Evolutionary conservation across 441 rosid species (phyloP), one percentile per base, ranked within the genome.

Genomic region (Mallotus repandus): DNA sequence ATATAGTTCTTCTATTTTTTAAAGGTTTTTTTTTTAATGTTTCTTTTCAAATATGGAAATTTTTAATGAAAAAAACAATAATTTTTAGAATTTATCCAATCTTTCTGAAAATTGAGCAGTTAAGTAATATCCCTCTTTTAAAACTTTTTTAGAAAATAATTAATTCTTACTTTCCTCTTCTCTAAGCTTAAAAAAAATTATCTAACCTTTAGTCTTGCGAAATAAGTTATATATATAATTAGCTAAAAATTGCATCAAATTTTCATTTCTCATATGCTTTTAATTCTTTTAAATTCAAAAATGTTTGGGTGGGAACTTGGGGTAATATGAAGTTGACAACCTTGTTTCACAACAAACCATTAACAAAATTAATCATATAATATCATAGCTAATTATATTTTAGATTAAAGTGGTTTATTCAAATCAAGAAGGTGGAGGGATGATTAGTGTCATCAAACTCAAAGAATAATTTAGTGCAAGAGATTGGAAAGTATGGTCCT

Each of bases 371-470:
- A 48, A 57, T 38, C 43, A 32, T 22, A 63, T 5, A 32, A 13
- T 5, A 56, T 64, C 54, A 19, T 9, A 69, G 38, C 16, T 16
- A 60, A 57, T 52, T 10, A 22, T 63, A 25, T 50, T 54, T 9
- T 38, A 58, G 18, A 4, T 15, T 25, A 59, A 63, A 73, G 5
- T 6, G 43, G 3, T n/a, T 25, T 64, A 21, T 65, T 81, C 15
- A 66, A 78, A 80, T 63, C n/a, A 66, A 68, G 76, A 70, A 69
- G 76, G 87, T 78, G 82, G 83, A 77, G 66, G 52, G 79, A 82
- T 82, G 84, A 82, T 80, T 75, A 77, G 80, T 77, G 70, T 78
- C 83, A 73, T 73, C 78, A 80, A 79, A 64, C 15, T 62, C 15
- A 72, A 56, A 18, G 52, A 62, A 66, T 70, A 68, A 66, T 52